Evolutionary conservation across 78 protist species (phyloP).

Genomic region (Chrysochromulina tobinii): DNA sequence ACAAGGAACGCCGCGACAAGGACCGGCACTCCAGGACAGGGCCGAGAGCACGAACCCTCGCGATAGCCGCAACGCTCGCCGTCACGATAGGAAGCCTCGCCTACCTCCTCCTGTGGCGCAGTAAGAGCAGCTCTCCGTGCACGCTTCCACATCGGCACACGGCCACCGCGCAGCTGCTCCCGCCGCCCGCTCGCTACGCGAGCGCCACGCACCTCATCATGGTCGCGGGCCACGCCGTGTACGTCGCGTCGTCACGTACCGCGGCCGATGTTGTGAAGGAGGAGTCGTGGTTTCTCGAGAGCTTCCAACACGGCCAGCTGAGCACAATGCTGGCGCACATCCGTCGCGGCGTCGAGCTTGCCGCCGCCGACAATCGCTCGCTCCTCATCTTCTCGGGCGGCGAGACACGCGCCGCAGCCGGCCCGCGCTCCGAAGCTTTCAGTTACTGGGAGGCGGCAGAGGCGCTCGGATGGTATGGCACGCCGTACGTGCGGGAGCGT

Average conservation of each 20-base stretch:
- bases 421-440: slow-evolving; percentile 33
- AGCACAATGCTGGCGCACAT: slow-evolving; percentile 4
- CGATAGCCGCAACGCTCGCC: too few species aligned
- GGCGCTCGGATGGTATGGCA: neutral
- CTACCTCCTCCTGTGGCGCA: too few species aligned
- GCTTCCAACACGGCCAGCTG: slow-evolving; percentile 16
- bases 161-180: too few species aligned
- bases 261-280: neutral
- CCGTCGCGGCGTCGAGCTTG: neutral
- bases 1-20: too few species aligned
- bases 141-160: too few species aligned
- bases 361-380: slow-evolving; percentile 1
- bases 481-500: neutral
- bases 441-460: slow-evolving; percentile 34
- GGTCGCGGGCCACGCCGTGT: slow-evolving; percentile 39
- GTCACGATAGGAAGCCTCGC: too few species aligned
- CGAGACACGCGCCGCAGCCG: slow-evolving; percentile 15
- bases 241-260: neutral
- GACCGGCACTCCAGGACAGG: too few species aligned
- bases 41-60: too few species aligned
- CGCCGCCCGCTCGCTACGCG: too few species aligned
- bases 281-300: neutral
- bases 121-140: too few species aligned
- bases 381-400: slow-evolving; percentile 39
- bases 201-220: slow-evolving; percentile 4